A percentile compares a stretch with the other conserved stretches of the same genome.
Evolutionary conservation across 345 rosid genomes (phyloP).

Genomic region (Eucalyptus regnans): DNA sequence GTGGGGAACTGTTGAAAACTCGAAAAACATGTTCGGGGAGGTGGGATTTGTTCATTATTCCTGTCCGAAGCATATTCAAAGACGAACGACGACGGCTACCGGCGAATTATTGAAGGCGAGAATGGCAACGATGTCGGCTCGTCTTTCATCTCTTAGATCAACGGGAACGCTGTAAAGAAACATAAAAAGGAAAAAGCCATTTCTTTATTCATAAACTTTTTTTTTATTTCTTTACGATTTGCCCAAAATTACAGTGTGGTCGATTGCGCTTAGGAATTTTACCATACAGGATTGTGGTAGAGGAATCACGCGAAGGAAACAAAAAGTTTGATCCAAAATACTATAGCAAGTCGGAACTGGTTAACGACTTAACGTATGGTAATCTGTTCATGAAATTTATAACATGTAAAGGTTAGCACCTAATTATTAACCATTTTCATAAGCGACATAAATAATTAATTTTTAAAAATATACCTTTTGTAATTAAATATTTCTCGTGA

Average conservation of each 20-base stretch:
- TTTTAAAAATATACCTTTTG: no score
- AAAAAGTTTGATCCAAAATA: no score
- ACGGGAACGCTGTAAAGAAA: background rate
- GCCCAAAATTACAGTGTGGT: background rate
- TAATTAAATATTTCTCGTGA: no score
- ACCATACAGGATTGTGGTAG: no score
- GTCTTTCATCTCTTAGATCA: background rate
- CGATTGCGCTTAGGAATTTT: background rate
- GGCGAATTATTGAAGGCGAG: background rate
- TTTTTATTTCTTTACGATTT: background rate
- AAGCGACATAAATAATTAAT: background rate
- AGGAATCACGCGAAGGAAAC: no score
- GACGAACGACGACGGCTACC: background rate
- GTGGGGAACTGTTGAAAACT: background rate
- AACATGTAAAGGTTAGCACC: background rate
- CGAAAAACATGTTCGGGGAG: background rate
- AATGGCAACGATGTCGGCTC: background rate
- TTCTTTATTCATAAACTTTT: no score
- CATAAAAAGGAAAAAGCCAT: background rate
- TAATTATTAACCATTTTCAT: background rate
- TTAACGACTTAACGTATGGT: background rate
- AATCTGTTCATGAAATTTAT: background rate
- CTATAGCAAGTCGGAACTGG: background rate
- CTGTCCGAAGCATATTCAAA: background rate
- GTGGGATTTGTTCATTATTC: background rate